Conservation (phyloP, 257 asterid species). For the Lavandula angustifolia region DNA sequence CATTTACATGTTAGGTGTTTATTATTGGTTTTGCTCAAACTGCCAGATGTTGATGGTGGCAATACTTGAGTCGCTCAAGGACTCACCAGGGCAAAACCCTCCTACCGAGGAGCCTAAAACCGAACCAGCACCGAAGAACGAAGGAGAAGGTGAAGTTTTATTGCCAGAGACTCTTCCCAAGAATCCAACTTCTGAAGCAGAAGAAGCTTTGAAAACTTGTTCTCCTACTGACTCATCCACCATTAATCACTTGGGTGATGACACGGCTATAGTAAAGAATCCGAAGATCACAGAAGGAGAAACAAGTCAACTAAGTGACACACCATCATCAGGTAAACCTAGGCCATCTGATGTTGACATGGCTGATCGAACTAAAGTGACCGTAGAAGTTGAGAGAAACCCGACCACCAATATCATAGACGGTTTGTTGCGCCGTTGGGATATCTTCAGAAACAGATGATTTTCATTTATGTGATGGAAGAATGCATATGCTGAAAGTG, state of each 20-base stretch:
- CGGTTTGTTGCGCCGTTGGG: constrained; percentile 88
- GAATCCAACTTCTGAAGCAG: constrained; percentile 5
- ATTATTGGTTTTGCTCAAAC: constrained; percentile 19
- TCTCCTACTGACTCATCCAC: constrained; percentile 20
- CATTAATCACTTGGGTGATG: not conserved
- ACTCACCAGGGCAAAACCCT: constrained; percentile 39
- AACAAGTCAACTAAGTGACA: constrained; percentile 26
- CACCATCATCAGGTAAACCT: constrained; percentile 33
- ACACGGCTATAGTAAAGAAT: constrained; percentile 3
- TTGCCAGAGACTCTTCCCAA: constrained; percentile 24
- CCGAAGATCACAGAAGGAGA: constrained; percentile 29
- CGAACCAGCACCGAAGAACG: constrained; percentile 37
- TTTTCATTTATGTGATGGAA: constrained; percentile 3
- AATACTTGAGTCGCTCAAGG: constrained; percentile 74
- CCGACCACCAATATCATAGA: constrained; percentile 64
- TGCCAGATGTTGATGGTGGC: constrained; percentile 86
- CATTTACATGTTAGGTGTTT: not conserved
- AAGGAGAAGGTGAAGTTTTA: constrained; percentile 7
- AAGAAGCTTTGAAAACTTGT: constrained; percentile 30
- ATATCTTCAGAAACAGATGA: constrained; percentile 71
- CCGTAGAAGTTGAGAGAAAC: constrained; percentile 67
- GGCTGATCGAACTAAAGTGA: constrained; percentile 62
- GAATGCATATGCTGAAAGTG: constrained; percentile 18
- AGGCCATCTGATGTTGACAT: constrained; percentile 43
- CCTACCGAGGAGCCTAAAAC: constrained; percentile 31